Conservation (phyloP, 2,329 filamentous ascomycete genomes). For the Pseudocercospora vitis region DNA sequence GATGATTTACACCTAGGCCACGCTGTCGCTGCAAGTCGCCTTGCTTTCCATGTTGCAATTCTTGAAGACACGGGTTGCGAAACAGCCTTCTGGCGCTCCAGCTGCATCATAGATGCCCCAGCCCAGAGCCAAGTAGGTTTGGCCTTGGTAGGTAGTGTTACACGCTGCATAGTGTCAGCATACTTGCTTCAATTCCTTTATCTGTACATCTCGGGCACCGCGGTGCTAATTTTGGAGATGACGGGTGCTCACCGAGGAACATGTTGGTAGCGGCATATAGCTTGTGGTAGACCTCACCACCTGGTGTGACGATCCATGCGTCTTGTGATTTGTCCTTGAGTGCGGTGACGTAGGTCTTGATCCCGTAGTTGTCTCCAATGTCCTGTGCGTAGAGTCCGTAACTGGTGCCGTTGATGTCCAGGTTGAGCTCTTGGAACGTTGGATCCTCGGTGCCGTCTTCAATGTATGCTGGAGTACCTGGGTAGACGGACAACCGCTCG, state of each 20-base stretch:
- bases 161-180: constrained; percentile 10
- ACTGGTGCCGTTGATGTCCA: constrained; percentile 15
- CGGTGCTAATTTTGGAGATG: too few species aligned
- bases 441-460: not conserved
- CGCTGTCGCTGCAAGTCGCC: not conserved
- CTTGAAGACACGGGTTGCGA: constrained; percentile 1
- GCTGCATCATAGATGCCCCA: not conserved
- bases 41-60: constrained; percentile 19
- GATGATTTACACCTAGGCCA: too few species aligned
- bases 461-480: constrained; percentile 18
- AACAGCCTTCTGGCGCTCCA: constrained; percentile 11
- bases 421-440: constrained; percentile 12
- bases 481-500: constrained; percentile 13
- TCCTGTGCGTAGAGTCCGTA: constrained; percentile 14
- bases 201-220: too few species aligned
- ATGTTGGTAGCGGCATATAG: constrained; percentile 10
- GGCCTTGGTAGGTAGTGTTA: constrained; percentile 16
- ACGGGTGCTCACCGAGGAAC: constrained; percentile 10
- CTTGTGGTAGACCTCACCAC: constrained; percentile 7
- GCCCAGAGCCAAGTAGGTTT: constrained; percentile 10
- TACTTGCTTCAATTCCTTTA: not conserved
- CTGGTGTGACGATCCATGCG: constrained; percentile 9
- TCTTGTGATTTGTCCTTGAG: constrained; percentile 9
- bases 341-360: constrained; percentile 10
- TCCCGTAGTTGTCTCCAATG: constrained; percentile 16